Percentiles rank a stretch among this genome's conserved stretches.
These are phyloP conservation scores for Crithidia fasciculata DNA, from an alignment of 208 protist genomes.

Conservation along the genomic window DNA sequence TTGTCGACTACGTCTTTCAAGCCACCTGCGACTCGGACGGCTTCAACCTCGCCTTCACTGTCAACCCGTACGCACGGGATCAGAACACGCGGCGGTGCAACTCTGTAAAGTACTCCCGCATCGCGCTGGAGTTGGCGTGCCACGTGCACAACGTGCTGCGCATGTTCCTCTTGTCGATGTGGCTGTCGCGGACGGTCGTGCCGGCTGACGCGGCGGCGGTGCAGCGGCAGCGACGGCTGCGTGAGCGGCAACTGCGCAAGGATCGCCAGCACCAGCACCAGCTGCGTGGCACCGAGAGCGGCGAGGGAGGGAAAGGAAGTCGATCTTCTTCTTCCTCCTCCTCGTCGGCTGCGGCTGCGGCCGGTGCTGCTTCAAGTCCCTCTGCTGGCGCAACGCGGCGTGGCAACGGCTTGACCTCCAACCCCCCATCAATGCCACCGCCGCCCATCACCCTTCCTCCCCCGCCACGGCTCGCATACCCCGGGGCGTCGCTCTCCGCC, in stretches of 20 bases:
- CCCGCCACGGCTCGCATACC: slow-evolving; percentile 22
- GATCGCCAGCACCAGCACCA: slow-evolving; percentile 9
- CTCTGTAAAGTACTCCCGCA: slow-evolving; percentile 28
- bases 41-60: slow-evolving; percentile 29
- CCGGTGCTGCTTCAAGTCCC: not conserved
- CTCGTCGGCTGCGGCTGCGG: not conserved
- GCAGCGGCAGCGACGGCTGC: slow-evolving; percentile 21
- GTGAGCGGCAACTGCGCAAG: slow-evolving; percentile 16
- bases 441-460: not conserved
- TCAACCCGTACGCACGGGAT: slow-evolving; percentile 23
- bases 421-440: slow-evolving; percentile 1
- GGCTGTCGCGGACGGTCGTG: slow-evolving; percentile 31
- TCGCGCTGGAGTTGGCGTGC: slow-evolving; percentile 20
- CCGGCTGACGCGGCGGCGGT: slow-evolving; percentile 30
- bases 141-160: slow-evolving; percentile 44
- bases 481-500: slow-evolving; percentile 20
- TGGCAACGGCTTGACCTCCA: not conserved
- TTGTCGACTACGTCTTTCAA: slow-evolving; percentile 37
- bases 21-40: slow-evolving; percentile 29
- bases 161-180: slow-evolving; percentile 30
- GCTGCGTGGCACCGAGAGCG: not conserved
- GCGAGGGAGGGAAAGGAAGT: not conserved
- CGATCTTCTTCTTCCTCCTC: not conserved
- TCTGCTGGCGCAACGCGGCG: not conserved
- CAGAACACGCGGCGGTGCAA: slow-evolving; percentile 15